phyloP scores from a whole-genome alignment of 148 eudicot species.

The Diospyros kaki region DNA sequence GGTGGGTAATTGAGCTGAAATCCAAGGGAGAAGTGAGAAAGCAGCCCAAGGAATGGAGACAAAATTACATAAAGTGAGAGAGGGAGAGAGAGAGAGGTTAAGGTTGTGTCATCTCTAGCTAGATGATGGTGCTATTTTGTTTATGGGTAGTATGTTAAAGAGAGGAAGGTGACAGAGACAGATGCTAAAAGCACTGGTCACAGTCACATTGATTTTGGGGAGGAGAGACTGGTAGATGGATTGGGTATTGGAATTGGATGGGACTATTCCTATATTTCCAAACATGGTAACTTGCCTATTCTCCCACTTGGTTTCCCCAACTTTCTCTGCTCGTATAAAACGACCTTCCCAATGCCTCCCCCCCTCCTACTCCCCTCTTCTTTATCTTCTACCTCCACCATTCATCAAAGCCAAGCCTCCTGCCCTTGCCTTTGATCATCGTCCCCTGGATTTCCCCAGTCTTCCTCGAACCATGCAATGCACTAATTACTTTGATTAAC shows the following conservation, averaged over 20 bases:
- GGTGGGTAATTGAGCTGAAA: neutral
- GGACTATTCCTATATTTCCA: constrained; percentile 57
- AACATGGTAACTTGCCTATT: constrained; percentile 37
- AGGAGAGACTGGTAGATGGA: constrained; percentile 12
- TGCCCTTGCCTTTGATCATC: too few relatives aligned
- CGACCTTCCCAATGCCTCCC: constrained; percentile 17
- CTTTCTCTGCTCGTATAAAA: constrained; percentile 63
- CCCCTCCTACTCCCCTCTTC: neutral
- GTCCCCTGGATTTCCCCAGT: too few relatives aligned
- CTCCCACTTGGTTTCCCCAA: constrained; percentile 27
- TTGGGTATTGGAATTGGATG: constrained; percentile 35
- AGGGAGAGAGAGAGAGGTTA: neutral
- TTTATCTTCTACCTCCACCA: neutral
- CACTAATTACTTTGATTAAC: too few relatives aligned
- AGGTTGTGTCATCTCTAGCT: constrained; percentile 1
- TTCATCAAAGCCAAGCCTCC: too few relatives aligned
- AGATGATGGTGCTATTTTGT: neutral
- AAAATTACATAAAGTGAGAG: neutral
- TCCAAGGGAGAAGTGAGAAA: neutral
- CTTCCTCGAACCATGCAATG: too few relatives aligned
- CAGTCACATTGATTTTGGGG: constrained; percentile 26
- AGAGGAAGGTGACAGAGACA: constrained; percentile 32
- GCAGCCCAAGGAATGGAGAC: neutral
- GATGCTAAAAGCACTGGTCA: constrained; percentile 29
- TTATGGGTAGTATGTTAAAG: constrained; percentile 20